Evolutionary conservation across 805 yeast genomes (phyloP), one percentile per base, ranked within the genome.

Genomic region (Huiozyma naganishii): DNA sequence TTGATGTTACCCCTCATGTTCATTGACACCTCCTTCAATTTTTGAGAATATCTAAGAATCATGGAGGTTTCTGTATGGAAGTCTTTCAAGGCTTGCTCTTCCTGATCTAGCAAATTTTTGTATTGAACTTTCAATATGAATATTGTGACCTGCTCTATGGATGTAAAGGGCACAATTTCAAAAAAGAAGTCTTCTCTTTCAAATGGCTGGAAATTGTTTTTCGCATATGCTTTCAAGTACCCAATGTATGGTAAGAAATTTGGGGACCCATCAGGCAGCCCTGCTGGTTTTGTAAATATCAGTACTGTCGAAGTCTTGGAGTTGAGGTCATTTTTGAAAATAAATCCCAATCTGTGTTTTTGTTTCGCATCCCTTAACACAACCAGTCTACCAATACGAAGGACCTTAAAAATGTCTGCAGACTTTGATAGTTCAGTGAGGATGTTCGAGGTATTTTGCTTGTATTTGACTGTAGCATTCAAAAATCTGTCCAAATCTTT

Each of bases 301-400:
- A 61, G 46, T 1, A 63, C 54, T 7, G 56, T 53, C n/a, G 53
- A 48, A 2, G 53, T 45, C 11, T 51, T 52, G 29, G 48, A 51
- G 36, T 50, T 58, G 29, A 56, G 48, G 40, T 51, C 53, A 37
- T 50, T 53, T 55, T 69, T 76, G 34, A 74, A 66, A 27, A 80
- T 62, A 44, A 81, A 71, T 5, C 88, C 94, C 12, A 61, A 41
- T 41, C 56, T 54, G 7, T 50, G 52, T 11, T 61, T 57, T 4
- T 62, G 70, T 6, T 66, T 56, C 5, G 59, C 58, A 54, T 79
- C 80, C 47, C 76, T 70, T 58, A 67, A 86, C 6, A 80, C 69
- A 42, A 84, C 53, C 40, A 83, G 55, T 47, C 82, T 68, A 2
- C 89, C 90, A 1, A 63, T 55, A 43, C 62, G 68, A 41, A 83